Evolutionary conservation across 345 rosid genomes (phyloP), one percentile per base, ranked within the genome.

Genomic region (Populus tremula): DNA sequence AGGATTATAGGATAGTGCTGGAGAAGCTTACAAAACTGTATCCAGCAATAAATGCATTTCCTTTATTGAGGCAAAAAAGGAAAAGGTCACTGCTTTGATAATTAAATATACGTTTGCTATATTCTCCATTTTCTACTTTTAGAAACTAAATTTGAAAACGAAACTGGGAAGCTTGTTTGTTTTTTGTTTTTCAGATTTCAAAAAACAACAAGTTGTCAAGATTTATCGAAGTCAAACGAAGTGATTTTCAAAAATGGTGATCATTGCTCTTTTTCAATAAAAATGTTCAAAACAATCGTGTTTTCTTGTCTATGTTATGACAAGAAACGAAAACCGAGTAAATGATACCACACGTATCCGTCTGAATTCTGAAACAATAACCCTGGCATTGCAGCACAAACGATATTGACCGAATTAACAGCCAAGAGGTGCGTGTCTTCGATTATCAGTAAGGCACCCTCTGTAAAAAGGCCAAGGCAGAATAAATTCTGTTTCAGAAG

Each of bases 401-500:
- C 20, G 59, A 53, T 53, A 18, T 53, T 53, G 59, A 53, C n/a
- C 59, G 6, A 18, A 18, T 53, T 20, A 18, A 23, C 8, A 53
- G 10, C 63, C 63, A 3, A 56, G 29, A n/a, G 13, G 63, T n/a
- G 12, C 45, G 45, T 41, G 61, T 56, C 5, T 56, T 56, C 6
- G n/a, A 56, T 21, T n/a, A n/a, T 23, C 23, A 56, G 63, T 11
- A 8, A 56, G 56, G 18, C 35, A 68, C 54, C 29, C 11, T 80
- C 7, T 69, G 12, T 0, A 65, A 1, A 56, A 73, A 70, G 33
- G 67, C 69, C 72, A 63, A 29, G 25, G 53, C 71, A 45, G 86
- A 77, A 81, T 67, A 82, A 78, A 77, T 84, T 81, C 80, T 67
- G 35, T 41, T 27, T 56, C 66, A 74, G 81, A 80, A 65, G 56